These are phyloP conservation scores for Cucumis melo DNA, from an alignment of 306 rosid genomes.

Conservation along the genomic window DNA sequence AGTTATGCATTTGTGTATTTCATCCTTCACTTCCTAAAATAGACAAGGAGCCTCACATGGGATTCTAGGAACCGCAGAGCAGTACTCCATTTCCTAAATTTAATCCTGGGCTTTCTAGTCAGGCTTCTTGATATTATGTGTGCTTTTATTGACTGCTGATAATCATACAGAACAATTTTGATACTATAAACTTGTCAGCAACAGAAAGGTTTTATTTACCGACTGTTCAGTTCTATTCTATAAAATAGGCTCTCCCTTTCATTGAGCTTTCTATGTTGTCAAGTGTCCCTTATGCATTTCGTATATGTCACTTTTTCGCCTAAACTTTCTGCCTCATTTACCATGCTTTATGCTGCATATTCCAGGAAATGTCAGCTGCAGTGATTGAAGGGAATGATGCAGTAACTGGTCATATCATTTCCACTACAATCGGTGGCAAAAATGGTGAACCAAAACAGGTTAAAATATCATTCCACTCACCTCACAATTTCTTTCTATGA, in stretches of 20 bases:
- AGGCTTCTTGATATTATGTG: neutral
- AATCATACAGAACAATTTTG: neutral
- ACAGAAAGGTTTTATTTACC: neutral
- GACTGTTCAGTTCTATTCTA: neutral
- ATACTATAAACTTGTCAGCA: neutral
- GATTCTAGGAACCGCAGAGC: neutral
- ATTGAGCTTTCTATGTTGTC: neutral
- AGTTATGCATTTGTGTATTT: neutral
- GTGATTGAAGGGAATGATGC: conserved; percentile 63
- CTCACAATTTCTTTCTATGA: neutral
- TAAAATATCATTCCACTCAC: conserved; percentile 2
- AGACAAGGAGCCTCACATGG: neutral
- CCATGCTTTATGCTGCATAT: conserved; percentile 17
- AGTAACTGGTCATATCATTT: conserved; percentile 82
- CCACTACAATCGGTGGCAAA: conserved; percentile 91
- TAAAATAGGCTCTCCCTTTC: neutral
- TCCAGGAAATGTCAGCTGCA: conserved; percentile 82
- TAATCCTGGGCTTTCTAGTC: neutral
- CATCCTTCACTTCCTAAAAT: neutral
- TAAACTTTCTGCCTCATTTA: neutral
- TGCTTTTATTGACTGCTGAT: neutral
- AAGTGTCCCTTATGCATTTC: neutral
- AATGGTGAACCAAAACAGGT: conserved; percentile 94
- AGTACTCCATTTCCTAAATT: neutral
- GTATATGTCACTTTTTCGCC: neutral